Conservation (phyloP, 768 basidiomycete genomes). For the Krasilnikovozyma curviuscula region DNA sequence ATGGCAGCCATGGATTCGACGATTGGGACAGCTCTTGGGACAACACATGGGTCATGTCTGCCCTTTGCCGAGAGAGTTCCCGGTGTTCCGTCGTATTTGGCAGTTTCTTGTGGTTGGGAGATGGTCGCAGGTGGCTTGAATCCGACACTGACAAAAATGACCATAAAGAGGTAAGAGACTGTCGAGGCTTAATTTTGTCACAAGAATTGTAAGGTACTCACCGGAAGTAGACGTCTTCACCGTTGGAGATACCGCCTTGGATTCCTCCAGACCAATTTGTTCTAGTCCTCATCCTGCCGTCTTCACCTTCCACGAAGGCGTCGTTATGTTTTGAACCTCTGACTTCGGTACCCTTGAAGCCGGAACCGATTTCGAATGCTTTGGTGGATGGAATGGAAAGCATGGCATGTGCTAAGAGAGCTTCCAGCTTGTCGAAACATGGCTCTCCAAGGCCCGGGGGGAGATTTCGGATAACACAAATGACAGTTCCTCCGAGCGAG, state of each 20-base stretch:
- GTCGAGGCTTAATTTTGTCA: neutral
- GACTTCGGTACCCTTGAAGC: conserved; percentile 83
- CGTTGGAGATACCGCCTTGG: conserved; percentile 95
- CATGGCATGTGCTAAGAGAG: conserved; percentile 90
- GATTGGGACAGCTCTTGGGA: conserved; percentile 86
- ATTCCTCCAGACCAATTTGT: conserved; percentile 96
- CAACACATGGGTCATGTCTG: conserved; percentile 91
- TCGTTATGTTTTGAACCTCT: conserved; percentile 91
- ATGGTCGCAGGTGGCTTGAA: conserved; percentile 99
- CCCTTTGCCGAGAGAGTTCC: conserved; percentile 80
- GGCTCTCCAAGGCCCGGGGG: conserved; percentile 91
- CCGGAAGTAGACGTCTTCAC: conserved; percentile 96
- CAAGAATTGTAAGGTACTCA: conserved; percentile 25
- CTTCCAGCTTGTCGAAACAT: conserved; percentile 96
- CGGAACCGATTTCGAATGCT: conserved; percentile 91
- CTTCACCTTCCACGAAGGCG: conserved; percentile 43
- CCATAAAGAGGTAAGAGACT: neutral
- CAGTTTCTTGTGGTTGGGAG: conserved; percentile 72
- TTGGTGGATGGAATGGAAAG: conserved; percentile 97
- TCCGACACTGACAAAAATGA: conserved; percentile 41
- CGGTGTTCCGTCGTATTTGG: conserved; percentile 76
- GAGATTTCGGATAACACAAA: conserved; percentile 78
- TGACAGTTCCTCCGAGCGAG: conserved; percentile 95
- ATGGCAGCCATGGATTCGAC: conserved; percentile 95
- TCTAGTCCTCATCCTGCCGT: conserved; percentile 58